phyloP scores from a whole-genome alignment of 257 asterid genomes.

The Dorcoceras hygrometricum region DNA sequence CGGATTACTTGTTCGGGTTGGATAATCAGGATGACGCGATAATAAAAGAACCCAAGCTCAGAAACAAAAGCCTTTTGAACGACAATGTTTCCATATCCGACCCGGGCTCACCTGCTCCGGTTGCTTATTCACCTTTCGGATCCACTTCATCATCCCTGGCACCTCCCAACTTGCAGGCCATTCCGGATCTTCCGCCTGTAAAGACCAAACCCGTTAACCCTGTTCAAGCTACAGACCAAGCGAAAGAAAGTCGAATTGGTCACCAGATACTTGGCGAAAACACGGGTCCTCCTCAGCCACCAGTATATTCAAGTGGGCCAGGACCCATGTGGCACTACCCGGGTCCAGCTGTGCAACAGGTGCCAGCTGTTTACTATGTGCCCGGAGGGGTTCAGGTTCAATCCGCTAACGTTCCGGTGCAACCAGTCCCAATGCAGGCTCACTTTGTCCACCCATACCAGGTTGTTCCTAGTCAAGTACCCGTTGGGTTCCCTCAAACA shows the following conservation, averaged over 20 bases:
- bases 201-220: constrained; percentile 53
- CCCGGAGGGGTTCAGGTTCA: constrained; percentile 44
- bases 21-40: constrained; percentile 65
- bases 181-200: constrained; percentile 84
- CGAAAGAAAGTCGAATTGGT: constrained; percentile 25
- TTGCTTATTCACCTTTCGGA: constrained; percentile 58
- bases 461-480: constrained; percentile 54
- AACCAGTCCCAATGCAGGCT: constrained; percentile 41
- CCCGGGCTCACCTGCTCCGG: constrained; percentile 84
- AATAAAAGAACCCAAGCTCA: constrained; percentile 36
- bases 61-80: constrained; percentile 28
- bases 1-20: constrained; percentile 86
- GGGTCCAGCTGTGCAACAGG: constrained; percentile 49
- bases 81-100: constrained; percentile 59
- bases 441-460: constrained; percentile 47
- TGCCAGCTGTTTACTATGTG: constrained; percentile 61
- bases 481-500: constrained; percentile 43
- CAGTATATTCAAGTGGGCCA: constrained; percentile 52
- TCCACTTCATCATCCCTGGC: constrained; percentile 71
- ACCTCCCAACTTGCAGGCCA: constrained; percentile 41
- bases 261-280: constrained; percentile 31
- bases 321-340: constrained; percentile 65
- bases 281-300: constrained; percentile 31
- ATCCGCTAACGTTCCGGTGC: constrained; percentile 44
- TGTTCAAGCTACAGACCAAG: constrained; percentile 27